Evolutionary conservation across 2,329 filamentous ascomycete species (phyloP).

Genomic region (Exophiala sp.): DNA sequence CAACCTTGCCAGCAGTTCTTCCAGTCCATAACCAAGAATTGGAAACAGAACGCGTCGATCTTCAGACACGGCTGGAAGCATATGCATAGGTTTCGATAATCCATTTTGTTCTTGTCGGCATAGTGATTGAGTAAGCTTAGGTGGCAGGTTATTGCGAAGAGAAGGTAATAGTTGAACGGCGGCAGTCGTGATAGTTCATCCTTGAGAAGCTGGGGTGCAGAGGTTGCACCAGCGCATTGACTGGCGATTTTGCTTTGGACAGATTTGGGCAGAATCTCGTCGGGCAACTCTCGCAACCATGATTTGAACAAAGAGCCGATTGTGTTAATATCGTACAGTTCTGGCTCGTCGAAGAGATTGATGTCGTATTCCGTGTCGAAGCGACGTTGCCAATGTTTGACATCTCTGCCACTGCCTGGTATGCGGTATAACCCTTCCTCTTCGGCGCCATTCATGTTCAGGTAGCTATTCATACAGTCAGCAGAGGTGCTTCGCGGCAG

Average conservation of each 20-base stretch:
- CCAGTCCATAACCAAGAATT: slow-evolving; percentile 92
- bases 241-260: slow-evolving; percentile 73
- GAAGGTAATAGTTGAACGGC: slow-evolving; percentile 93
- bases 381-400: slow-evolving; percentile 86
- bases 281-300: slow-evolving; percentile 90
- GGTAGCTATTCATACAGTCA: slow-evolving; percentile 51
- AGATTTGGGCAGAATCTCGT: slow-evolving; percentile 83
- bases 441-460: slow-evolving; percentile 91
- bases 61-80: slow-evolving; percentile 97
- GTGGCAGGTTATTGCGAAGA: slow-evolving; percentile 96
- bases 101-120: slow-evolving; percentile 96
- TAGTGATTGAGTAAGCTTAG: slow-evolving; percentile 85
- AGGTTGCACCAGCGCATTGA: slow-evolving; percentile 71
- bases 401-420: slow-evolving; percentile 80
- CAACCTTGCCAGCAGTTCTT: slow-evolving; percentile 95
- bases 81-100: slow-evolving; percentile 89
- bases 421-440: slow-evolving; percentile 91
- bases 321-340: slow-evolving; percentile 93
- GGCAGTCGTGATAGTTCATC: slow-evolving; percentile 91
- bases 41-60: slow-evolving; percentile 91
- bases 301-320: slow-evolving; percentile 94
- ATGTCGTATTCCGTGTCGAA: slow-evolving; percentile 87
- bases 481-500: slow-evolving; percentile 8
- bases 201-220: slow-evolving; percentile 76
- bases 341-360: slow-evolving; percentile 77